Percentiles rank a stretch among this genome's conserved stretches.
Evolutionary conservation across 352 stramenopile species (phyloP).

Genomic region (Globisporangium paroecandrum): DNA sequence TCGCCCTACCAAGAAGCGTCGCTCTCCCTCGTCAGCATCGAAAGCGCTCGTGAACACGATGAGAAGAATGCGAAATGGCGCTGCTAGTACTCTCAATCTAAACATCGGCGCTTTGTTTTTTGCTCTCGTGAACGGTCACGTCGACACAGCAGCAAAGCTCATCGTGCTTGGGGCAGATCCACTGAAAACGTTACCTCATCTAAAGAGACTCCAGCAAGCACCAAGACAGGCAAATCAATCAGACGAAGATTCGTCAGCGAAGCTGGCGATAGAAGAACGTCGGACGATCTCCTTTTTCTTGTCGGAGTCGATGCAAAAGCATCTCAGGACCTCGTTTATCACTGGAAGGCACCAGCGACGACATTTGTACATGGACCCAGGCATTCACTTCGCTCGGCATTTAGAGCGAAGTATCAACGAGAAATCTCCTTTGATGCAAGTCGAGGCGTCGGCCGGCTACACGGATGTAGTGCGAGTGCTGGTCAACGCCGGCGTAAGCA

Average conservation of each 20-base stretch:
- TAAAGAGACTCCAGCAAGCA: slow-evolving; percentile 17
- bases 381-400: slow-evolving; percentile 36
- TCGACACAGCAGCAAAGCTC: slow-evolving; percentile 50
- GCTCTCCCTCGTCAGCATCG: not conserved
- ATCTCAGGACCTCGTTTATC: slow-evolving; percentile 16
- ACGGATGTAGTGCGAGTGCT: slow-evolving; percentile 31
- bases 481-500: slow-evolving; percentile 42
- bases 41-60: not conserved
- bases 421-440: slow-evolving; percentile 35
- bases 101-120: slow-evolving; percentile 43
- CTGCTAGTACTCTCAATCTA: slow-evolving; percentile 9
- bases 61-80: not conserved
- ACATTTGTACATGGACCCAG: not conserved
- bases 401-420: slow-evolving; percentile 48
- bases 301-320: slow-evolving; percentile 25
- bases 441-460: slow-evolving; percentile 36
- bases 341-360: not conserved
- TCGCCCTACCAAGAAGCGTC: not conserved
- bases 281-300: slow-evolving; percentile 16
- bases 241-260: not conserved
- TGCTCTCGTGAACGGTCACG: slow-evolving; percentile 48
- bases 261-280: not conserved
- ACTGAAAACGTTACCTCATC: slow-evolving; percentile 39
- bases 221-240: not conserved
- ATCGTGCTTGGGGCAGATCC: slow-evolving; percentile 51